Evolutionary conservation across 129 eudicot species (phyloP), one percentile per base, ranked within the genome.

Genomic region (Lactuca sativa): DNA sequence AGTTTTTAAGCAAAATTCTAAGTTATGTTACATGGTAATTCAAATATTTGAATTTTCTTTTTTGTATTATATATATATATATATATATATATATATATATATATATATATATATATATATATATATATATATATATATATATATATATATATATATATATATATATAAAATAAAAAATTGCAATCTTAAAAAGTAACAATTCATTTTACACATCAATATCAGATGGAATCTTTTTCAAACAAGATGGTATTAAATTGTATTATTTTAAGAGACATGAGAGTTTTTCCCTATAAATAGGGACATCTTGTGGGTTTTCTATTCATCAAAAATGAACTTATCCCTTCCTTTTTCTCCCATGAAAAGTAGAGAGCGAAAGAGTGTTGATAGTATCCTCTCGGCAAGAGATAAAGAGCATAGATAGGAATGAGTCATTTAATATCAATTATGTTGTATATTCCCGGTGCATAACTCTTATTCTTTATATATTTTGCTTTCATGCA

Each of bases 201-300:
- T 52, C 6, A 36, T 9, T 34, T 52, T 54, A 10, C 15, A 21
- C 36, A 4, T 16, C 18, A 25, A 63, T 47, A 64, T 64, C 69
- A 48, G 49, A 48, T 31, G 31, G 58, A 47, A 25, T 66, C 37
- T 64, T 66, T 44, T 12, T 49, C 30, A 2, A 59, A 59, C 17
- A 58, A 11, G 16, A 31, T 31, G 32, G 3, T 10, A 59, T 59
- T 11, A 59, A 59, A 4, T 11, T 4, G n/a, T 21, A 59, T 4
- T 59, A 59, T 25, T 47, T 65, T 65, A 16, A 14, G 4, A 36
- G 4, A 0, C 9, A 15, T 1, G 56, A 62, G 55, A 52, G 56
- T 9, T 11, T 62, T 40, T 62, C 63, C 43, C 70, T 73, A 73
- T 73, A 73, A 73, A 73, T 62, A 73, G 77, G 56, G 21, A 63